Conservation (phyloP, 805 yeast species). For the Candida chilensis region DNA sequence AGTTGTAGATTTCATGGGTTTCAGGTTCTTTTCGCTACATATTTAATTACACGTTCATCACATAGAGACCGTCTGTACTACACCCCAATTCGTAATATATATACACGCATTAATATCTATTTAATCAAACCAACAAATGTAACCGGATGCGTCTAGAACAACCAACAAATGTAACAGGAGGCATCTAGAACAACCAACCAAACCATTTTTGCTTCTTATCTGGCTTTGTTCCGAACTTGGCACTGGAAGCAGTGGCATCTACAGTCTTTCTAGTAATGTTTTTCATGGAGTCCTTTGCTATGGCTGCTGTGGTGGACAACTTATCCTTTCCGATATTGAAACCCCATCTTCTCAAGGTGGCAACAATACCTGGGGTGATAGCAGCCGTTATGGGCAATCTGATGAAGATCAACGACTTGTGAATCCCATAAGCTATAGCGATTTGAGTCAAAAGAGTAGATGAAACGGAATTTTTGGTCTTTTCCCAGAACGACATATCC, state of each 20-base stretch:
- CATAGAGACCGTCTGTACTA: too few species aligned
- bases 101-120: too few species aligned
- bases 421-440: constrained; percentile 86
- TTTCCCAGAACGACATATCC: neutral
- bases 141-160: too few species aligned
- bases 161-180: too few species aligned
- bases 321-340: constrained; percentile 58
- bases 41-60: too few species aligned
- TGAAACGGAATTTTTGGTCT: neutral
- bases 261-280: constrained; percentile 18
- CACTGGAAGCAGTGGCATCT: constrained; percentile 14
- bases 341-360: constrained; percentile 62
- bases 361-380: constrained; percentile 74
- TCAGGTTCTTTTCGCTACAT: neutral
- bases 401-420: constrained; percentile 76
- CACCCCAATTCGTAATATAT: too few species aligned
- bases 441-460: constrained; percentile 67
- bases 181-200: constrained; percentile 43
- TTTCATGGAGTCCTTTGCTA: constrained; percentile 21
- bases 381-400: constrained; percentile 90
- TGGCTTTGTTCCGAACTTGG: constrained; percentile 47
- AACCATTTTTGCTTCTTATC: constrained; percentile 46
- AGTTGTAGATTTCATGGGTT: constrained; percentile 24
- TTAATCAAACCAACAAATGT: too few species aligned
- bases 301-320: constrained; percentile 27